Conservation (phyloP, 441 rosid species). For the Populus hybrid region DNA sequence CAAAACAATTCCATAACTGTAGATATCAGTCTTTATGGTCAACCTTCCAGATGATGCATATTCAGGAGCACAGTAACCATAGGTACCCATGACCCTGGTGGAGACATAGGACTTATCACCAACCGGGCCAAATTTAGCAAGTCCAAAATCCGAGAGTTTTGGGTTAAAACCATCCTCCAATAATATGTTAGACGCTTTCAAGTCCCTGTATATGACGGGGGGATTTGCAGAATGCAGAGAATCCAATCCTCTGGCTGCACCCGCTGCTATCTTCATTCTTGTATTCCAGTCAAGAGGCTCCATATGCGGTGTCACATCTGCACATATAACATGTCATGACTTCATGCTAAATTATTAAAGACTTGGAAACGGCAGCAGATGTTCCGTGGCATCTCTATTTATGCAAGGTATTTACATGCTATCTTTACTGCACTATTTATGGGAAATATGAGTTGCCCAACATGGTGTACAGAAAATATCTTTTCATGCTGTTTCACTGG, state of each 20-base stretch:
- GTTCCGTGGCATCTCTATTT: too few relatives aligned
- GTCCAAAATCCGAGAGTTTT: constrained; percentile 93
- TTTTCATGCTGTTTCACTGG: too few relatives aligned
- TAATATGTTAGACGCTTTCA: constrained; percentile 91
- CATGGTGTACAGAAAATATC: too few relatives aligned
- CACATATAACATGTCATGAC: constrained; percentile 3
- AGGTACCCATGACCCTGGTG: constrained; percentile 95
- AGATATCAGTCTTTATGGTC: constrained; percentile 87
- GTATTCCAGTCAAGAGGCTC: constrained; percentile 82
- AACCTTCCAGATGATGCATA: constrained; percentile 86
- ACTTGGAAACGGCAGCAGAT: background rate
- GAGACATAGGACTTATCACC: constrained; percentile 94
- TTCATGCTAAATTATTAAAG: background rate
- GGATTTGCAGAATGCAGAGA: constrained; percentile 80
- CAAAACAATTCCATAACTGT: constrained; percentile 81
- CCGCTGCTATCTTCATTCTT: constrained; percentile 93
- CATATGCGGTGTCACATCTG: constrained; percentile 72
- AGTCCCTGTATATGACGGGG: constrained; percentile 87
- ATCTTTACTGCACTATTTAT: too few relatives aligned
- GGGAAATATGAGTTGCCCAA: too few relatives aligned
- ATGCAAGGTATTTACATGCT: too few relatives aligned
- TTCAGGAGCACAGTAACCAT: constrained; percentile 96
- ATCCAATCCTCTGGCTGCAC: constrained; percentile 90
- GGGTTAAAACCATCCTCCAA: constrained; percentile 77
- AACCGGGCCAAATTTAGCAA: constrained; percentile 87